Conservation (phyloP, 78 protist species). For the Bigelowiella natans region DNA sequence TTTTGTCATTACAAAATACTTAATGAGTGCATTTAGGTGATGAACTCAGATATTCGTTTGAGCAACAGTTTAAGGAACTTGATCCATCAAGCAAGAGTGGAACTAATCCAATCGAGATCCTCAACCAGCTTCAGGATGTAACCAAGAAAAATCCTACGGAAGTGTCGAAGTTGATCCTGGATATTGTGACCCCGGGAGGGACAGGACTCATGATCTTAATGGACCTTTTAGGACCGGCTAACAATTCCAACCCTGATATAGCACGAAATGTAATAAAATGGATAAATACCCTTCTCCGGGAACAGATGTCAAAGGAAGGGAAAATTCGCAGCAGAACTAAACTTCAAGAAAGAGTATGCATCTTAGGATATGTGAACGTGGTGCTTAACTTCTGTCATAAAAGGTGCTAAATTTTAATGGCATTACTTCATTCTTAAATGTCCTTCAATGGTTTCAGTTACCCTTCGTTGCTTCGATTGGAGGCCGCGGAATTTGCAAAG, state of each 20-base stretch:
- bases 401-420: too few species aligned
- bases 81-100: too few species aligned
- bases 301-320: not conserved
- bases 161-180: not conserved
- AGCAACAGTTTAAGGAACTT: too few species aligned
- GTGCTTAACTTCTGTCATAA: not conserved
- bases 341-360: not conserved
- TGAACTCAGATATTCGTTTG: too few species aligned
- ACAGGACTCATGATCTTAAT: not conserved
- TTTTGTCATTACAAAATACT: too few species aligned
- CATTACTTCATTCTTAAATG: too few species aligned
- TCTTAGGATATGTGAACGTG: not conserved
- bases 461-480: not conserved
- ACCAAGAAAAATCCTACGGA: too few species aligned
- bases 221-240: not conserved
- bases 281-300: not conserved
- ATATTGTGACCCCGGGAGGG: not conserved
- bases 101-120: too few species aligned
- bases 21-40: too few species aligned
- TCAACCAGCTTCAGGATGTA: too few species aligned
- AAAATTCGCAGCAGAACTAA: not conserved
- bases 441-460: too few species aligned
- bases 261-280: not conserved
- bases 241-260: not conserved
- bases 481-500: not conserved